Base-by-base conservation (phyloP, 257 asterid genomes). In the Phtheirospermum japonicum region DNA sequence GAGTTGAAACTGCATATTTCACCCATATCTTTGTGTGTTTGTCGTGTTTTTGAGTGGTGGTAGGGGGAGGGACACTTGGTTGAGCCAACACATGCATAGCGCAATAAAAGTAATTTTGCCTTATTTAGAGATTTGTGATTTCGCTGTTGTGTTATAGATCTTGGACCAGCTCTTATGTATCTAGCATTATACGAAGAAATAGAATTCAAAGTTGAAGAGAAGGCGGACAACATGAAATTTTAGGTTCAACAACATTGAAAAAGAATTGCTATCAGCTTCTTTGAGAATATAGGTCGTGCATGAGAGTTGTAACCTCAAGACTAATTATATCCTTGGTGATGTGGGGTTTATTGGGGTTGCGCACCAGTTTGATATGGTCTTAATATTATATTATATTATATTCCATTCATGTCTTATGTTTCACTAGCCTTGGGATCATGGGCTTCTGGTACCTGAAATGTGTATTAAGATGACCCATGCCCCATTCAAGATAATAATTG, bases 391-490 rank as follows among this genome's bases (percentile, higher is more conserved):
- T n/a, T n/a, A 49, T 12, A 12, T 8, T 26, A 49, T 40, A 40
- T 2, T 28, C 43, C 1, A 43, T 20, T 16, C 1, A 28, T 52
- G 39, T 9, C 53, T 49, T 49, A 19, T 33, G 37, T n/a, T 36
- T 49, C 18, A 48, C 58, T 67, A 39, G 42, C 54, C 28, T 20
- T 34, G 49, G 8, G 50, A 17, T 11, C 56, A 37, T 37, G 43
- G 45, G 61, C 56, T 70, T 42, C 31, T 31, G 45, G 17, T 39
- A 46, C 20, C 42, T 54, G 55, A 49, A 51, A 14, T 43, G 13
- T 55, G 12, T 20, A 16, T 57, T 48, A 46, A 43, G 40, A 62
- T 28, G 10, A 32, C 46, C 8, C 1, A 23, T 23, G 28, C 28
- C 49, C 67, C 33, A 42, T 42, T 51, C 68, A 28, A 18, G 46